Base-by-base conservation (phyloP, 108 stramenopile species). In the Nitzschia sp. region DNA sequence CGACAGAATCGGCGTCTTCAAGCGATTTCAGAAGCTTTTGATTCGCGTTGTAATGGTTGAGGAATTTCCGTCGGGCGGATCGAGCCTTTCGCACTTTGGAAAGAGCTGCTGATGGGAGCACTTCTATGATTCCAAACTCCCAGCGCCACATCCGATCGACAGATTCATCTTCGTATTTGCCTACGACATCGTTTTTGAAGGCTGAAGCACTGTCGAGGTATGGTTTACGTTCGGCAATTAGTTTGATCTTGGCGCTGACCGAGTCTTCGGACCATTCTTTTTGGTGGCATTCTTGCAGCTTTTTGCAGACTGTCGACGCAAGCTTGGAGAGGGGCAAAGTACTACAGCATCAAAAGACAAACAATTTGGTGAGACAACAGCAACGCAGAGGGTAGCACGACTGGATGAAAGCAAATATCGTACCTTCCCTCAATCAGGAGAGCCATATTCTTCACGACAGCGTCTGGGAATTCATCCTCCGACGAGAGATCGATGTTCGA, bases 71-170 rank as follows among this genome's bases (percentile, higher is more conserved):
- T 32, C 88, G 76, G 22, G 80, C 72, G 2, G 80, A 19, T 48
- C 85, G 78, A 16, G 85, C 88, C 62, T 78, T 87, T 52, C 82
- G 83, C 6, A 83, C 83, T 53, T 76, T 77, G n/a, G 69, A 8
- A 13, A 71, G 41, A 36, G 73, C 58, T 29, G 66, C 69, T 22
- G 59, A 46, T 1, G 78, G 80, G 31, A 92, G 68, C 25, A 92
- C 75, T 9, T 89, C 88, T 25, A 79, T 52, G 5, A 81, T 85
- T 17, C 68, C 77, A 45, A 92, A 45, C 68, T 92, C 91, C 91
- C 91, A 92, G 47, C 91, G 60, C 91, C 91, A 92, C 56, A 88
- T 75, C 31, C 75, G 82, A 52, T 78, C 71, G 9, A 68, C 33
- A 11, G 59, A 47, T 13, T 68, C 44, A 55, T 81, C 61, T 52